These are phyloP conservation scores for Herpotrichia juniperi DNA, from an alignment of 2,329 filamentous ascomycete species.

Conservation along the genomic window DNA sequence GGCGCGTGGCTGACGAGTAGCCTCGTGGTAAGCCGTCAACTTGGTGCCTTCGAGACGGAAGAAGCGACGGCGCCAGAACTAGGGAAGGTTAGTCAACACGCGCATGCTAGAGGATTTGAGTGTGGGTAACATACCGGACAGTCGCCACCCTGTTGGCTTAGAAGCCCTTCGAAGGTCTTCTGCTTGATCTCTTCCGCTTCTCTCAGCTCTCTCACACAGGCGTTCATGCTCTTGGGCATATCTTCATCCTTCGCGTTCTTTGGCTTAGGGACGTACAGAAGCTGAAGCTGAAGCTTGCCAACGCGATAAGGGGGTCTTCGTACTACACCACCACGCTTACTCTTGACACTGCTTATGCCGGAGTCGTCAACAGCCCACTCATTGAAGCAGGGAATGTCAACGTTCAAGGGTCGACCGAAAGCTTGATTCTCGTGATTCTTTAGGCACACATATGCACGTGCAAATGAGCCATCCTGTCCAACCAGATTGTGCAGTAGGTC, in stretches of 20 bases:
- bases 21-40: slow-evolving; percentile 94
- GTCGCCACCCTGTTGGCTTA: slow-evolving; percentile 97
- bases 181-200: slow-evolving; percentile 82
- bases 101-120: neutral
- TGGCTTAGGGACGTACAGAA: slow-evolving; percentile 92
- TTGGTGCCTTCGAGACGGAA: slow-evolving; percentile 93
- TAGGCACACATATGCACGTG: slow-evolving; percentile 88
- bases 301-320: slow-evolving; percentile 92
- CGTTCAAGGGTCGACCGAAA: slow-evolving; percentile 84
- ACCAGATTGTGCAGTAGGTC: slow-evolving; percentile 86
- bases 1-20: slow-evolving; percentile 90
- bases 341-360: slow-evolving; percentile 85
- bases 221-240: slow-evolving; percentile 99
- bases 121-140: slow-evolving; percentile 76
- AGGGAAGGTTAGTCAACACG: slow-evolving; percentile 19
- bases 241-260: slow-evolving; percentile 87
- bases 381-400: slow-evolving; percentile 95
- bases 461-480: slow-evolving; percentile 92
- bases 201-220: slow-evolving; percentile 90
- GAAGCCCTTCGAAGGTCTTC: slow-evolving; percentile 81
- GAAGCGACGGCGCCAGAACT: slow-evolving; percentile 98
- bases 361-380: slow-evolving; percentile 94
- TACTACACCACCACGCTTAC: slow-evolving; percentile 80
- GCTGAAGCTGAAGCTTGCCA: slow-evolving; percentile 90
- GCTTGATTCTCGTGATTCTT: slow-evolving; percentile 90